Evolutionary conservation across 192 early-diverging fungal species (phyloP).

Genomic region (Gryganskiella cystojenkinii): DNA sequence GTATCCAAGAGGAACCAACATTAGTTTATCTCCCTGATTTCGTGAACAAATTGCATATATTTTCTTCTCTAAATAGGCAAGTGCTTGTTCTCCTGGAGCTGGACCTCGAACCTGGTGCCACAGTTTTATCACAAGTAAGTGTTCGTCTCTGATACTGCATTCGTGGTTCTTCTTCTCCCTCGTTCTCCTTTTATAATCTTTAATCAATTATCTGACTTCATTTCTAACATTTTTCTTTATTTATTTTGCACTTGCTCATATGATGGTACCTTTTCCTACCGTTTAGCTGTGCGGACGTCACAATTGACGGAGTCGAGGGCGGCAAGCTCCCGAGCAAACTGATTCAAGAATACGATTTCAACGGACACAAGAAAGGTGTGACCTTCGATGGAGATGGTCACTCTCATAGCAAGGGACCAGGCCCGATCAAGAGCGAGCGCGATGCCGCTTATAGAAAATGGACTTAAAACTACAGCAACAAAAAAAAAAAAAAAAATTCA

Average conservation of each 20-base stretch:
- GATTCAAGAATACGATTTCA: constrained; percentile 39
- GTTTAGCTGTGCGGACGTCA: constrained; percentile 47
- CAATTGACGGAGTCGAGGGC: constrained; percentile 16
- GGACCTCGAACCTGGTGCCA: constrained; percentile 20
- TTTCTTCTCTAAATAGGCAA: constrained; percentile 3
- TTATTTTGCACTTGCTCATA: too few relatives aligned
- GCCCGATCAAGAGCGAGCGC: constrained; percentile 22
- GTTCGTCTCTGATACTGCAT: background rate
- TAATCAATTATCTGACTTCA: background rate
- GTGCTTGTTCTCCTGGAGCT: constrained; percentile 45
- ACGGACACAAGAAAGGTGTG: constrained; percentile 1
- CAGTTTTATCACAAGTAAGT: constrained; percentile 54
- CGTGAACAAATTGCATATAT: background rate
- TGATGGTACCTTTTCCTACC: too few relatives aligned
- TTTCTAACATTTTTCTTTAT: background rate
- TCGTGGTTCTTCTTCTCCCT: background rate
- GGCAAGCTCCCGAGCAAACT: constrained; percentile 22
- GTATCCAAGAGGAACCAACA: background rate
- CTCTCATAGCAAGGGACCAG: constrained; percentile 15
- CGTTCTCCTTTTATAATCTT: background rate
- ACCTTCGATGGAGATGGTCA: constrained; percentile 27
- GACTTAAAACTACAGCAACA: background rate
- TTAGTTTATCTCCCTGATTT: too few relatives aligned
- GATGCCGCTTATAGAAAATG: background rate
- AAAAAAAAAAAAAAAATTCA: background rate